phyloP scores from a whole-genome alignment of 257 asterid species.

The Penstemon newberryi region DNA sequence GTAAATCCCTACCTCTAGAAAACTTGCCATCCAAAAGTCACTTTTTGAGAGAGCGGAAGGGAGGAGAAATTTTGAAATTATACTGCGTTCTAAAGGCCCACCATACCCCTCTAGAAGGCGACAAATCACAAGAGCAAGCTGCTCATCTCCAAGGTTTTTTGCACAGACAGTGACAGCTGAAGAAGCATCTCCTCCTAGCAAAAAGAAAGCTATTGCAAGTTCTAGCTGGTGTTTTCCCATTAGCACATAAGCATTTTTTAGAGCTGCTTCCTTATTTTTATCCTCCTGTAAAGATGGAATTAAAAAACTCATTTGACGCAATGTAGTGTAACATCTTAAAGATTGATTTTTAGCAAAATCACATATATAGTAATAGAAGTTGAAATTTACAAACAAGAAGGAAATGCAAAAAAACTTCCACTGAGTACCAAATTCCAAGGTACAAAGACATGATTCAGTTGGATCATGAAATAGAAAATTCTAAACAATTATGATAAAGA shows the following conservation, averaged over 20 bases:
- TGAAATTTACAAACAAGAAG: not conserved
- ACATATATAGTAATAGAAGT: slow-evolving; percentile 8
- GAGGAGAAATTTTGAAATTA: slow-evolving; percentile 71
- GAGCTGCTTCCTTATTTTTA: slow-evolving; percentile 88
- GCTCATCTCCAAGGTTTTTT: slow-evolving; percentile 94
- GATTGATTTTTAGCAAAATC: not conserved
- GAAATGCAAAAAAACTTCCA: not conserved
- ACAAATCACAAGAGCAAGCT: slow-evolving; percentile 93
- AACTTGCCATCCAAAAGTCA: slow-evolving; percentile 83
- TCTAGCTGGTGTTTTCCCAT: slow-evolving; percentile 96
- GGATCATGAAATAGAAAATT: slow-evolving; percentile 10
- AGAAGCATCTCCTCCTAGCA: slow-evolving; percentile 94
- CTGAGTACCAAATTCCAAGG: not conserved
- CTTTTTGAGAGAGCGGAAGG: slow-evolving; percentile 81
- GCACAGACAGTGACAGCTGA: slow-evolving; percentile 94
- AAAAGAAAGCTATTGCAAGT: slow-evolving; percentile 94
- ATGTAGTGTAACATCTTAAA: slow-evolving; percentile 14
- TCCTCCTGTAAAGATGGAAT: slow-evolving; percentile 64
- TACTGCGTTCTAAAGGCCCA: slow-evolving; percentile 68
- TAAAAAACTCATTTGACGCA: slow-evolving; percentile 11
- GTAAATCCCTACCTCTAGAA: slow-evolving; percentile 68
- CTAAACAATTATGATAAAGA: slow-evolving; percentile 1
- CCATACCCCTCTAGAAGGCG: slow-evolving; percentile 85
- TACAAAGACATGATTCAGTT: slow-evolving; percentile 13
- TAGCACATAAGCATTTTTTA: slow-evolving; percentile 91